Evolutionary conservation across 1,139 yeast species (phyloP), one percentile per base, ranked within the genome.

Genomic region (Hansenula lynferdii): DNA sequence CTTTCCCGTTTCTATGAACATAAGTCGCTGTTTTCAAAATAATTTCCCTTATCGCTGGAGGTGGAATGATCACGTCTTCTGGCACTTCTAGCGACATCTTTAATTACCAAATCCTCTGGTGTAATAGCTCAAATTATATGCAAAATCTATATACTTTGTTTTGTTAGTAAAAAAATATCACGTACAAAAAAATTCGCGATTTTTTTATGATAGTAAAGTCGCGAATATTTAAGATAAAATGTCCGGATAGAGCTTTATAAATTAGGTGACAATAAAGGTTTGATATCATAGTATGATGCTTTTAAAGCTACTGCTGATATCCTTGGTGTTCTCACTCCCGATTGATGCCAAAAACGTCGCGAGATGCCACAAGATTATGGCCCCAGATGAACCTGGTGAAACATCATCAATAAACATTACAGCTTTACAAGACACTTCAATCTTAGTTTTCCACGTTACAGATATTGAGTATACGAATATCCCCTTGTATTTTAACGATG

Each of bases 1-100:
- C 61, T 26, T 52, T 56, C 0, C 96, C 96, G 54, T 85, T 84
- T 47, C 85, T 70, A 24, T 65, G 53, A 10, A 89, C 86, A 53
- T 82, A 86, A 4, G 67, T 75, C 1, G 83, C 85, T 0, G 96
- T 85, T 54, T 83, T 85, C 39, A 76, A 81, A 14, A 89, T 80
- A 8, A 77, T 70, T 21, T 67, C 69, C 49, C 74, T 64, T 6
- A 78, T 57, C 19, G 78, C 78, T 2, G 68, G 69, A 1, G 86
- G 85, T 0, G 89, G 89, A 4, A 77, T 58, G 12, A 61, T 63
- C 10, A 75, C 54, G 18, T 70, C 73, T 1, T 60, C 63, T 2
- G 79, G 77, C 2, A 62, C 51, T n/a, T 43, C 44, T 17, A 45
- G 28, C 4, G 28, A 15, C 17, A 15, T 26, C 18, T 12, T n/a